Evolutionary conservation across 129 eudicot species (phyloP).

Genomic region (Flaveria robusta): DNA sequence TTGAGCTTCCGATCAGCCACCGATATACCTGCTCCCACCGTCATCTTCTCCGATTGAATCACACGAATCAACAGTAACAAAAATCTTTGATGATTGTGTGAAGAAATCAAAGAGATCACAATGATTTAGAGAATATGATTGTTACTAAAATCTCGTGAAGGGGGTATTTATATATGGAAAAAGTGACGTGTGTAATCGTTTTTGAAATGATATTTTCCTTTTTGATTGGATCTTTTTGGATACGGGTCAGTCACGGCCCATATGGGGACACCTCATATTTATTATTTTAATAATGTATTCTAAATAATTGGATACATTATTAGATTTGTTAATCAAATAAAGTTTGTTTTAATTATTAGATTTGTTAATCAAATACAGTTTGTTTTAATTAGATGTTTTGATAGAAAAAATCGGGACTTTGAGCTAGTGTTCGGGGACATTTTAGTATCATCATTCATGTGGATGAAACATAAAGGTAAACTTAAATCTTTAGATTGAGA

Average conservation of each 20-base stretch:
- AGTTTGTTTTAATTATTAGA: background rate
- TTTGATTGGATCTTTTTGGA: constrained; percentile 15
- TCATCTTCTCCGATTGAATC: constrained; percentile 44
- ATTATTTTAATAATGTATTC: background rate
- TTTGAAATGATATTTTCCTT: background rate
- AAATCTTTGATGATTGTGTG: background rate
- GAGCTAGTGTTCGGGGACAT: too few species aligned
- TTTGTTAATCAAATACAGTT: too few species aligned
- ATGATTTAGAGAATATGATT: constrained; percentile 18
- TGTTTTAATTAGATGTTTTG: background rate
- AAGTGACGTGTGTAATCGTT: constrained; percentile 2
- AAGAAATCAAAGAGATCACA: background rate
- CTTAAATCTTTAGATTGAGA: too few species aligned
- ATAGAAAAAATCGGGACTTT: too few species aligned
- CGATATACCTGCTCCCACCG: constrained; percentile 77
- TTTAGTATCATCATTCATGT: too few species aligned
- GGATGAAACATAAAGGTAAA: too few species aligned
- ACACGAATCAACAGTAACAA: background rate
- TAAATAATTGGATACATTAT: background rate
- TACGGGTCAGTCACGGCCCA: constrained; percentile 4
- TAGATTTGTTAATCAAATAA: background rate
- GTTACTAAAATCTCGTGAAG: background rate
- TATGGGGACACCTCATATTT: background rate
- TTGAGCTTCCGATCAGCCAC: constrained; percentile 58
- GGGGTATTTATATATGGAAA: background rate